These are phyloP conservation scores for Cladosporium cucumerinum DNA, from an alignment of 2,329 filamentous ascomycete species.

Conservation along the genomic window DNA sequence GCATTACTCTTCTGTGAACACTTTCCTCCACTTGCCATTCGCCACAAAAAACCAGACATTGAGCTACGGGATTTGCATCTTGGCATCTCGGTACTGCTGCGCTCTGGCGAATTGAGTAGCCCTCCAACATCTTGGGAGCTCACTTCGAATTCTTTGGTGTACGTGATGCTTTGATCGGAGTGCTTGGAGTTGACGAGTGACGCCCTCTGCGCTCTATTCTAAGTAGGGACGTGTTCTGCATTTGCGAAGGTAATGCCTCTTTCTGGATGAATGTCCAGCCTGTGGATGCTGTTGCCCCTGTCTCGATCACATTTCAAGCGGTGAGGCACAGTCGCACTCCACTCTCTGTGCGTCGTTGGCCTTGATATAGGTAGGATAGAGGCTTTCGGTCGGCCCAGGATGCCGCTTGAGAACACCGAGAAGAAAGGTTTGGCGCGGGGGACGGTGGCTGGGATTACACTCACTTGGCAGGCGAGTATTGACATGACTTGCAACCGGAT, in stretches of 20 bases:
- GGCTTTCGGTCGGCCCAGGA: neutral
- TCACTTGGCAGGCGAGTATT: conserved; percentile 27
- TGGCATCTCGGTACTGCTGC: neutral
- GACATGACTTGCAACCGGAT: conserved; percentile 24
- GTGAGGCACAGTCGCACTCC: neutral
- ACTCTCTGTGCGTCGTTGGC: neutral
- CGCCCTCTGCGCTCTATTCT: neutral
- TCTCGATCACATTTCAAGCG: neutral
- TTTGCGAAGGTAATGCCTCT: conserved; percentile 2
- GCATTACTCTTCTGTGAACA: conserved; percentile 10
- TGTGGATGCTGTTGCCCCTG: neutral
- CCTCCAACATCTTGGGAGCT: conserved; percentile 11
- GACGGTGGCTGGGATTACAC: conserved; percentile 30
- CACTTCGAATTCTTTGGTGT: conserved; percentile 11
- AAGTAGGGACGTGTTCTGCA: conserved; percentile 2
- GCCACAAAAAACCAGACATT: neutral
- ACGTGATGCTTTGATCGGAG: conserved; percentile 7
- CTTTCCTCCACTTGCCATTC: conserved; percentile 1
- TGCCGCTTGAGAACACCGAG: conserved; percentile 18
- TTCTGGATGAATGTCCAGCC: neutral
- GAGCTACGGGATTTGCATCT: neutral
- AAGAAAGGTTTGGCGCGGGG: conserved; percentile 34
- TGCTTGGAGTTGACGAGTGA: conserved; percentile 8
- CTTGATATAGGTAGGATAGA: conserved; percentile 11
- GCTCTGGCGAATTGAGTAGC: neutral